Conservation (phyloP, 805 yeast genomes). For the Phaffomyces opuntiae region DNA sequence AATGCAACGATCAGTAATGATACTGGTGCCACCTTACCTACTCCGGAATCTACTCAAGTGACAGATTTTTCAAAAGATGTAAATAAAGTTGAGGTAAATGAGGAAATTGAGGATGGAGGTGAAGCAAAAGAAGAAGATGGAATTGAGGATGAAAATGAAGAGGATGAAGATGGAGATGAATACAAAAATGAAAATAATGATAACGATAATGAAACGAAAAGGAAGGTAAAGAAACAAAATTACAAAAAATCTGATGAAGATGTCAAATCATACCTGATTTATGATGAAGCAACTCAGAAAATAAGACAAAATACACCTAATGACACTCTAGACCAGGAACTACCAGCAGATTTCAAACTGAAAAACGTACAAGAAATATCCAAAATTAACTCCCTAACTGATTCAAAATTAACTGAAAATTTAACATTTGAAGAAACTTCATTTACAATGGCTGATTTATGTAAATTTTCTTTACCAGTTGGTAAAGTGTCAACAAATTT, state of each 20-base stretch:
- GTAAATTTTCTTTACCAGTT: constrained; percentile 59
- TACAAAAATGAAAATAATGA: not conserved
- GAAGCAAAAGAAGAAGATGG: constrained; percentile 1
- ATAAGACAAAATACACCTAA: constrained; percentile 1
- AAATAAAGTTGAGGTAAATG: not conserved
- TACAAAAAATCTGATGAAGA: not conserved
- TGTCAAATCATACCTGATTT: not conserved
- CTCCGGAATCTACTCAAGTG: no score
- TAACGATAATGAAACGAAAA: not conserved
- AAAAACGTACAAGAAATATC: constrained; percentile 27
- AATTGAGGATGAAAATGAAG: constrained; percentile 3
- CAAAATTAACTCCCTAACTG: constrained; percentile 32
- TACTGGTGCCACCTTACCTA: no score
- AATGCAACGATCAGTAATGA: not conserved
- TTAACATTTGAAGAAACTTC: constrained; percentile 44
- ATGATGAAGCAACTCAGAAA: not conserved
- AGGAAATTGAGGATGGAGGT: not conserved
- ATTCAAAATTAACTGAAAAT: constrained; percentile 22
- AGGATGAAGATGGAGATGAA: not conserved
- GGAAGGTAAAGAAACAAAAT: not conserved
- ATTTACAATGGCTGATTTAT: constrained; percentile 63
- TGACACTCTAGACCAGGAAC: constrained; percentile 13
- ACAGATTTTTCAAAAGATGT: no score
- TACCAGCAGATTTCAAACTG: constrained; percentile 1
- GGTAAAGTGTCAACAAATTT: constrained; percentile 59